These are phyloP conservation scores for Darksidea phi DNA, from an alignment of 495 filamentous ascomycete genomes.

Conservation along the genomic window DNA sequence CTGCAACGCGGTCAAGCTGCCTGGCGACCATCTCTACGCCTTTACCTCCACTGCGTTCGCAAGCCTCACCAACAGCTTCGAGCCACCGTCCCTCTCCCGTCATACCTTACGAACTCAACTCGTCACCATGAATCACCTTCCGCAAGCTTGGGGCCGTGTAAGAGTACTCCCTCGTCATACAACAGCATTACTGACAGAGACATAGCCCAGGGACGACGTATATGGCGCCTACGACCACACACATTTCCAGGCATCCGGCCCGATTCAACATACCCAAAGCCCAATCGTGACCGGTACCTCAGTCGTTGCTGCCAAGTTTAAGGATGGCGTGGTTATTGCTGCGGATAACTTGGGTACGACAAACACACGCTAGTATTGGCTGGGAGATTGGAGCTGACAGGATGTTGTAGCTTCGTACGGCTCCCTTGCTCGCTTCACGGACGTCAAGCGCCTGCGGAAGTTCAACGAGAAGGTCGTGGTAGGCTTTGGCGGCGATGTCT, in stretches of 20 bases:
- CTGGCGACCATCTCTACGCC: slow-evolving; percentile 20
- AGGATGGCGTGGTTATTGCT: slow-evolving; percentile 91
- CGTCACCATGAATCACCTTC: slow-evolving; percentile 81
- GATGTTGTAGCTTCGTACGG: slow-evolving; percentile 82
- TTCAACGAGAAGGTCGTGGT: slow-evolving; percentile 76
- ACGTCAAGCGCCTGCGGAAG: slow-evolving; percentile 82
- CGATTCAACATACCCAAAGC: slow-evolving; percentile 81
- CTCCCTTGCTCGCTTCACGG: slow-evolving; percentile 92
- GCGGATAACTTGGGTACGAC: slow-evolving; percentile 88
- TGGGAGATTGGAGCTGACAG: background rate
- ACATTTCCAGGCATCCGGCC: slow-evolving; percentile 68
- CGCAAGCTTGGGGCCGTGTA: slow-evolving; percentile 96
- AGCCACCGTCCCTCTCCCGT: background rate
- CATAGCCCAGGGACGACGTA: slow-evolving; percentile 87
- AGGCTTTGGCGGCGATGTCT: slow-evolving; percentile 91
- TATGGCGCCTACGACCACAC: slow-evolving; percentile 90
- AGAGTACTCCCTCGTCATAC: slow-evolving; percentile 38
- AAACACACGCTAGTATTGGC: slow-evolving; percentile 1
- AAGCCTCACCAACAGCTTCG: slow-evolving; percentile 22
- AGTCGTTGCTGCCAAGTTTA: slow-evolving; percentile 90
- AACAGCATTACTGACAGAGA: slow-evolving; percentile 31
- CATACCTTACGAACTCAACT: background rate
- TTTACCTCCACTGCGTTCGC: slow-evolving; percentile 9
- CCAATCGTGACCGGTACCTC: slow-evolving; percentile 96
- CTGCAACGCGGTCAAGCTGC: slow-evolving; percentile 28